phyloP scores from a whole-genome alignment of 106 monocot species.

The Narthecium ossifragum region DNA sequence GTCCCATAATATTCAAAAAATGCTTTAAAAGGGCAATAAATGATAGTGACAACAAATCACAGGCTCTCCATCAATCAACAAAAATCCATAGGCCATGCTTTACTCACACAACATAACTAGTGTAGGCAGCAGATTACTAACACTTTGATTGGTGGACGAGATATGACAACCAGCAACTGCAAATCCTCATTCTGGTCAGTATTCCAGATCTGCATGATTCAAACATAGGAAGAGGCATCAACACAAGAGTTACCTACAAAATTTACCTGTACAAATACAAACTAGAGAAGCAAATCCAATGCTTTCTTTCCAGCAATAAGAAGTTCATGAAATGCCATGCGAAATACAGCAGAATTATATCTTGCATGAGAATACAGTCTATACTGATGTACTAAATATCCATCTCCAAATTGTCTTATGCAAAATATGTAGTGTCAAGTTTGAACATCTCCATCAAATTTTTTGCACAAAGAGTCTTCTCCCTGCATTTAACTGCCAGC shows the following conservation, averaged over 20 bases:
- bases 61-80: not conserved
- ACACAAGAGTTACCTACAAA: not conserved
- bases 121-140: conserved; percentile 24
- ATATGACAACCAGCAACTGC: conserved; percentile 77
- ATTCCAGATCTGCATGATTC: conserved; percentile 65
- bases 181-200: conserved; percentile 71
- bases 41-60: too few species aligned
- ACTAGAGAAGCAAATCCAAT: not conserved
- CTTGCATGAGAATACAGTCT: too few species aligned
- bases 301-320: too few species aligned
- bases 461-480: too few species aligned
- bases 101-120: not conserved
- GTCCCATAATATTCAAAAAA: not conserved
- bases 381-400: too few species aligned
- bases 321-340: too few species aligned
- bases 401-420: too few species aligned
- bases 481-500: too few species aligned
- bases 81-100: not conserved
- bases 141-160: conserved; percentile 89
- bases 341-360: too few species aligned
- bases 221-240: not conserved
- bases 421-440: too few species aligned
- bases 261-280: not conserved
- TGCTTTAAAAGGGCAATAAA: too few species aligned
- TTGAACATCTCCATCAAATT: too few species aligned